Evolutionary conservation across 2,329 filamentous ascomycete species (phyloP).

Genomic region (Colletotrichum echinochloae): DNA sequence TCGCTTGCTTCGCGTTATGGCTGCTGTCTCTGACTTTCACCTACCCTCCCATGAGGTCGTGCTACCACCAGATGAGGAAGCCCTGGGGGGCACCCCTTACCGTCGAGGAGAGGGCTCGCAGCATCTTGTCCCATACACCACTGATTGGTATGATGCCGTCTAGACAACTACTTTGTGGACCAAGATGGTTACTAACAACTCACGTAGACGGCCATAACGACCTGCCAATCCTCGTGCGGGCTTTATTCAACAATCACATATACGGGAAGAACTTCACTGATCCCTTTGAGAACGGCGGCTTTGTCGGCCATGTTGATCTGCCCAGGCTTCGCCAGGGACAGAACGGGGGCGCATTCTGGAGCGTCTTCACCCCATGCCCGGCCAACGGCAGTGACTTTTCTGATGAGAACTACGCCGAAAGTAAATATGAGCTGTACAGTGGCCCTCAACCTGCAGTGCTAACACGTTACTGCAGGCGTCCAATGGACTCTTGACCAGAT

Average conservation of each 20-base stretch:
- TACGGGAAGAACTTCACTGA: slow-evolving; percentile 79
- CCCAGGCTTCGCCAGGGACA: slow-evolving; percentile 77
- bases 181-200: slow-evolving; percentile 9
- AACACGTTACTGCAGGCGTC: slow-evolving; percentile 59
- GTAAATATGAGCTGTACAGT: slow-evolving; percentile 55
- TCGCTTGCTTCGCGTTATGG: slow-evolving; percentile 40
- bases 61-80: slow-evolving; percentile 33
- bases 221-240: slow-evolving; percentile 79
- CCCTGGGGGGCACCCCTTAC: slow-evolving; percentile 46
- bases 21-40: slow-evolving; percentile 24
- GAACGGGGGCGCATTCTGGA: slow-evolving; percentile 93
- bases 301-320: slow-evolving; percentile 81
- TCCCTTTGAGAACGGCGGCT: slow-evolving; percentile 77
- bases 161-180: no score
- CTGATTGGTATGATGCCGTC: slow-evolving; percentile 59
- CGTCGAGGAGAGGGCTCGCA: slow-evolving; percentile 59
- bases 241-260: slow-evolving; percentile 79
- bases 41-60: slow-evolving; percentile 29
- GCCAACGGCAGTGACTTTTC: slow-evolving; percentile 78
- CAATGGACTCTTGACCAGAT: slow-evolving; percentile 79
- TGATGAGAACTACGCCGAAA: slow-evolving; percentile 75
- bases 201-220: slow-evolving; percentile 88
- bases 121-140: slow-evolving; percentile 59
- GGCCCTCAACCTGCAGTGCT: not conserved
- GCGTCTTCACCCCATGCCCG: slow-evolving; percentile 84